Evolutionary conservation across 768 basidiomycete genomes (phyloP), one percentile per base, ranked within the genome.

Genomic region (Trametes maxima): DNA sequence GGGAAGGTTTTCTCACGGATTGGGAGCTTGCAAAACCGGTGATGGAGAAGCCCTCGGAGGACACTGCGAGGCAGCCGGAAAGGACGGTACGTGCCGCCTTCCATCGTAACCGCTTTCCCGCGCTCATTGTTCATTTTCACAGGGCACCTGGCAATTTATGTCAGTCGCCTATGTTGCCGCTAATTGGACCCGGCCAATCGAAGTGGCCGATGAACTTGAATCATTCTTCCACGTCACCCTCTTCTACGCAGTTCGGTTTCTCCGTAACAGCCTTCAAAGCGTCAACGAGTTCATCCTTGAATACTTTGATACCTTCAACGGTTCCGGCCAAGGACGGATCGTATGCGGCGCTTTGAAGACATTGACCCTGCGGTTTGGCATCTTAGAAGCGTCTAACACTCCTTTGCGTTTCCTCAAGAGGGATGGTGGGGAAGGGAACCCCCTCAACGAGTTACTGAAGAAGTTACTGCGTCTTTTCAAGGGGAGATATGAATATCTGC

Each of bases 201-300:
- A 10, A 8, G 51, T 59, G 22, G 49, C 48, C 8, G 57, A 59
- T n/a, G 57, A 59, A n/a, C 47, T 59, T 19, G 57, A 59, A 19
- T 59, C 57, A 1, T 52, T 51, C 35, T 33, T 52, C 40, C 46
- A 59, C 43, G 57, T 59, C 33, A 25, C 52, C 1, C 25, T 59
- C 11, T 51, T 24, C 49, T 24, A 44, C 17, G 40, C 40, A 8
- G 25, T 59, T n/a, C 46, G 42, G 12, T 43, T 25, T 35, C 12
- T 59, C 8, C 57, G 19, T 17, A 39, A 59, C 40, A 51, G 16
- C 2, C 5, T 43, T 10, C 5, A 1, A 16, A n/a, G 44, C 33
- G 37, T 43, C 5, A 8, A 21, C 1, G 33, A 19, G 3, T 48
- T 54, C 24, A 33, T 51, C 49, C 16, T 19, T 4, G 7, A 40